phyloP scores from a whole-genome alignment of 176 grass and related monocot genomes.

The Lolium multiflorum region DNA sequence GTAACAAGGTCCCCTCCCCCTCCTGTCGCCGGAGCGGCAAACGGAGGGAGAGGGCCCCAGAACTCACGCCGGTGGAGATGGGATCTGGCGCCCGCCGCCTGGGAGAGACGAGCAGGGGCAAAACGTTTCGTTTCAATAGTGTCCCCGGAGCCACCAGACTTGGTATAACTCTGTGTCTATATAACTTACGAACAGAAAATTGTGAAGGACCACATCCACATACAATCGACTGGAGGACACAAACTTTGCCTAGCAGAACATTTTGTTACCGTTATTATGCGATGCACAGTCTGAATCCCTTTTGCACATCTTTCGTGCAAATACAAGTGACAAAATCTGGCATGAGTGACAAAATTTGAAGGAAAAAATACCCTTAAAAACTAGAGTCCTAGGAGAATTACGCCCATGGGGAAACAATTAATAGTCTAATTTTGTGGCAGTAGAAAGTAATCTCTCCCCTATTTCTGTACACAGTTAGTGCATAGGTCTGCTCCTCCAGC shows the following conservation, averaged over 20 bases:
- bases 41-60: no score
- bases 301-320: neutral
- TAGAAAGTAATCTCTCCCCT: neutral
- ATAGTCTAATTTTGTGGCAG: neutral
- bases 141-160: no score
- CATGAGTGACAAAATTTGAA: neutral
- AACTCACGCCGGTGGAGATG: no score
- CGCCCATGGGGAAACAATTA: neutral
- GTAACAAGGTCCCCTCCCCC: no score
- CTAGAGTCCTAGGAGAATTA: constrained; percentile 25
- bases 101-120: no score
- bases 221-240: no score
- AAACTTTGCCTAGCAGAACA: neutral
- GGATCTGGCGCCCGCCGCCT: no score
- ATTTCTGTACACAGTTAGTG: constrained; percentile 35
- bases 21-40: no score
- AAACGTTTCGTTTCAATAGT: no score
- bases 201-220: no score
- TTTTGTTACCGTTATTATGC: neutral
- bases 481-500: neutral
- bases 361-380: neutral
- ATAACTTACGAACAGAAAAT: no score
- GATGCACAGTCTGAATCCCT: neutral
- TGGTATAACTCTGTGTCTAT: no score
- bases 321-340: neutral